Base-by-base conservation (phyloP, 2,329 filamentous ascomycete species). In the Colletotrichum liriopes region DNA sequence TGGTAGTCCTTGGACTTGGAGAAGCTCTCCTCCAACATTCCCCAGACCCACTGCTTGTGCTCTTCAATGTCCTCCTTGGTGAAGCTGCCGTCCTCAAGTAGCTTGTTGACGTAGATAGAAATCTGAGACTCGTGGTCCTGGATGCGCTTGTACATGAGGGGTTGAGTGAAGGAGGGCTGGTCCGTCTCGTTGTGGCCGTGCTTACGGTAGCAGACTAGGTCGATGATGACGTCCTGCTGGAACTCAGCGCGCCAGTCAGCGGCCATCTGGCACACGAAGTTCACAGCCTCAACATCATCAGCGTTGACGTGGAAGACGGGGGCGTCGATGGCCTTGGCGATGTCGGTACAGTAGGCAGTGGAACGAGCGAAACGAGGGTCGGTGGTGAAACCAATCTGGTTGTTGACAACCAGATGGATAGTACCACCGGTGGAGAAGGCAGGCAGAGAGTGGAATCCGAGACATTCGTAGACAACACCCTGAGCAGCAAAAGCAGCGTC, bases 21-120 rank as follows among this genome's bases (percentile, higher is more conserved):
- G 84, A 98, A 99, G 86, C 95, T 98, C 83, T 98, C 96, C 80
- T 98, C 96, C 70, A 99, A 89, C 95, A 98, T 98, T 74, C 94
- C 94, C 96, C 96, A 99, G 72, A 98, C 96, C 96, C 96, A 99
- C 83, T 97, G 94, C 89, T 97, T 98, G 89, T 99, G 96, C 88
- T 99, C 96, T 71, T 99, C 96, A 73, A 99, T 93, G 81, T 99
- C 96, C 79, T 96, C 95, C 86, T 98, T 96, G 77, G 94, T 98
- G 86, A 99, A 99, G 65, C 94, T 97, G 78, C 95, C 94, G 80
- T 98, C 95, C 74, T 94, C 88, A 54, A 98, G 88, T 65, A 99
- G 92, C 88, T 98, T 94, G 80, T 97, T 90, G 77, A 96, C 90
- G 82, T 99, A 99, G 79, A 94, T 94, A 81, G 97, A 93, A 72